Conservation (phyloP, 140 eudicot species). For the Artemisia princeps region DNA sequence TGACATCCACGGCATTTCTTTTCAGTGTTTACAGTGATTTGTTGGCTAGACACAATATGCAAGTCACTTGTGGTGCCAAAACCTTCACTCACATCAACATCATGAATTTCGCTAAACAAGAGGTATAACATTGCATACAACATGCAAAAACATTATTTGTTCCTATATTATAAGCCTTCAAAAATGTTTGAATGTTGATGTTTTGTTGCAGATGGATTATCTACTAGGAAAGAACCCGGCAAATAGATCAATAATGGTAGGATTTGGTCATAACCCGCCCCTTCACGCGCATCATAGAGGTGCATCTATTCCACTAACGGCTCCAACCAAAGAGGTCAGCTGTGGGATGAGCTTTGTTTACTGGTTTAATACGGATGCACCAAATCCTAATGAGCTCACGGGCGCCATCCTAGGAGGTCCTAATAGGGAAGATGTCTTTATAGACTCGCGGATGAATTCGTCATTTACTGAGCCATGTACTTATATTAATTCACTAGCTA, state of each 20-base stretch:
- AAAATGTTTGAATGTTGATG: neutral
- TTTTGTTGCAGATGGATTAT: constrained; percentile 63
- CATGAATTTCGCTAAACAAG: constrained; percentile 57
- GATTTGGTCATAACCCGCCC: constrained; percentile 69
- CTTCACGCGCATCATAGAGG: constrained; percentile 82
- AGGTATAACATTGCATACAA: constrained; percentile 28
- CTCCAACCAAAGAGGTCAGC: constrained; percentile 20
- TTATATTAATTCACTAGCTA: constrained; percentile 53
- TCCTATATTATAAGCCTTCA: too few relatives aligned
- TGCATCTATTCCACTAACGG: constrained; percentile 51
- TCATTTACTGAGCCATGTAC: constrained; percentile 66
- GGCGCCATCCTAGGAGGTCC: constrained; percentile 94
- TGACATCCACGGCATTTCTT: constrained; percentile 55
- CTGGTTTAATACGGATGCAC: constrained; percentile 43
- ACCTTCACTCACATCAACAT: constrained; percentile 29
- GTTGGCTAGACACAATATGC: constrained; percentile 40
- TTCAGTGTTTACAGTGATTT: constrained; percentile 63
- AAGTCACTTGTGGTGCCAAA: constrained; percentile 48
- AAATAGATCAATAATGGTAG: constrained; percentile 79
- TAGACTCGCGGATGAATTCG: constrained; percentile 44
- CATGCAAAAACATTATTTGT: neutral
- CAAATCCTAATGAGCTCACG: constrained; percentile 76
- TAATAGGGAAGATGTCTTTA: constrained; percentile 44
- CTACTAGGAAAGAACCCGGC: constrained; percentile 61
- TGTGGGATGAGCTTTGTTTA: constrained; percentile 57